A percentile compares a stretch with the other conserved stretches of the same genome.
Evolutionary conservation across 306 rosid species (phyloP).

Genomic region (Nissolia schottii): DNA sequence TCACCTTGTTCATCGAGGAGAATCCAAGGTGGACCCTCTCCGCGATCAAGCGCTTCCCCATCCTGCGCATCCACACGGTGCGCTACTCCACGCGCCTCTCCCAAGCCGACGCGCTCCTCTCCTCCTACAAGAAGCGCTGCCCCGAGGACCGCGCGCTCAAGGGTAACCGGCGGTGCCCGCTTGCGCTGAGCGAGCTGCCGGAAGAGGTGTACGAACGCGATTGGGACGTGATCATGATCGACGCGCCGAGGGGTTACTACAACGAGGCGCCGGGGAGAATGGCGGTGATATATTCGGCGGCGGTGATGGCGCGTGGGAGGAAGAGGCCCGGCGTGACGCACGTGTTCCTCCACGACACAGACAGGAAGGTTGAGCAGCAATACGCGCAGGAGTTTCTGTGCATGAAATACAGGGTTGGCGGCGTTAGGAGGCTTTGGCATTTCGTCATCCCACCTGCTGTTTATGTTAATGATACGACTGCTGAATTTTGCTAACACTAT

Average conservation of each 20-base stretch:
- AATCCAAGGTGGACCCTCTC: constrained; percentile 64
- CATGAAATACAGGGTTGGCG: constrained; percentile 57
- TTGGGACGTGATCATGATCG: constrained; percentile 87
- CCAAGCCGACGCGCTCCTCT: constrained; percentile 36
- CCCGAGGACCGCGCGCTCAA: not conserved
- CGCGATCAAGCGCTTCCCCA: constrained; percentile 45
- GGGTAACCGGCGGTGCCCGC: constrained; percentile 36
- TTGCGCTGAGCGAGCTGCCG: constrained; percentile 51
- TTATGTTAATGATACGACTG: constrained; percentile 5
- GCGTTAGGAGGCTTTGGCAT: constrained; percentile 75
- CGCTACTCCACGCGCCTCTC: constrained; percentile 54
- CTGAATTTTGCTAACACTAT: constrained; percentile 35
- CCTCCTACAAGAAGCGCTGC: constrained; percentile 42
- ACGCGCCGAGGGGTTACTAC: constrained; percentile 70
- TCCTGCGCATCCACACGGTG: constrained; percentile 43
- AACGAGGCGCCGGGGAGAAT: constrained; percentile 66
- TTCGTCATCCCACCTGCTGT: constrained; percentile 53
- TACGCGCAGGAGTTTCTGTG: constrained; percentile 74
- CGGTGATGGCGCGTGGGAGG: constrained; percentile 77
- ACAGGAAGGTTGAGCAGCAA: constrained; percentile 62
- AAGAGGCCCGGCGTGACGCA: constrained; percentile 66
- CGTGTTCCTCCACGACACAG: constrained; percentile 71
- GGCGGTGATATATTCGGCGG: constrained; percentile 74
- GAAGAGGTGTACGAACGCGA: constrained; percentile 54
- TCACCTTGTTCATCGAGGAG: constrained; percentile 77